Conservation (phyloP, 441 rosid genomes). For the Erysimum cheiri region DNA sequence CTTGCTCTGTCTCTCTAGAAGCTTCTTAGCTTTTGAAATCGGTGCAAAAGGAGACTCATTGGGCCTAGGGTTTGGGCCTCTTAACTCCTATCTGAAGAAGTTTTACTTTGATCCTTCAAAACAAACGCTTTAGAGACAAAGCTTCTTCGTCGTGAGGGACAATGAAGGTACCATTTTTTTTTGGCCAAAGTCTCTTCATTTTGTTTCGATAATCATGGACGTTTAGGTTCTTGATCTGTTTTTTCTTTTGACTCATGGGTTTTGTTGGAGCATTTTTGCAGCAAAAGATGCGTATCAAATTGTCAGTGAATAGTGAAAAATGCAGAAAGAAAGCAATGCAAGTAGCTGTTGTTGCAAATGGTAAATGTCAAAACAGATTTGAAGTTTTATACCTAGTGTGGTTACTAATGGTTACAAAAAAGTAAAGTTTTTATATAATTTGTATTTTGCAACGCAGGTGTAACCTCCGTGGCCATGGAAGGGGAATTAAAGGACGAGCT, state of each 20-base stretch:
- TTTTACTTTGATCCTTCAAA: not conserved
- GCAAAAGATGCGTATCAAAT: constrained; percentile 35
- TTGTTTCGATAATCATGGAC: not conserved
- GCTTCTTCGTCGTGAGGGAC: constrained; percentile 14
- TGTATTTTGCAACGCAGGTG: constrained; percentile 29
- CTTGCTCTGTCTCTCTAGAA: not conserved
- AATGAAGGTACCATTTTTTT: constrained; percentile 34
- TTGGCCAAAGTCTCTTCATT: constrained; percentile 1
- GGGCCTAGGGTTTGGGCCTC: constrained; percentile 5
- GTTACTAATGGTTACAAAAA: not conserved
- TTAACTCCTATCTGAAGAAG: not conserved
- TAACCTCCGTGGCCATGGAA: constrained; percentile 41
- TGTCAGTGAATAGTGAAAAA: constrained; percentile 30
- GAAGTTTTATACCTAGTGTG: not conserved
- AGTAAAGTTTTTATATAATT: not conserved
- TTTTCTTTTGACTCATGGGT: constrained; percentile 4
- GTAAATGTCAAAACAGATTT: constrained; percentile 7
- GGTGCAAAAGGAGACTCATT: not conserved
- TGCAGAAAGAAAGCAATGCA: constrained; percentile 38
- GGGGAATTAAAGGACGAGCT: constrained; percentile 34
- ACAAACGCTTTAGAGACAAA: constrained; percentile 6
- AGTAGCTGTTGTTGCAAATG: constrained; percentile 33
- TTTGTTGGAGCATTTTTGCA: constrained; percentile 15
- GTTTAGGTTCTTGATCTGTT: not conserved
- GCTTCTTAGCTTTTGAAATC: constrained; percentile 20